A percentile compares a stretch with the other conserved stretches of the same genome.
Conservation (phyloP, 2,329 filamentous ascomycete species). For the Ascochyta rabiei region DNA sequence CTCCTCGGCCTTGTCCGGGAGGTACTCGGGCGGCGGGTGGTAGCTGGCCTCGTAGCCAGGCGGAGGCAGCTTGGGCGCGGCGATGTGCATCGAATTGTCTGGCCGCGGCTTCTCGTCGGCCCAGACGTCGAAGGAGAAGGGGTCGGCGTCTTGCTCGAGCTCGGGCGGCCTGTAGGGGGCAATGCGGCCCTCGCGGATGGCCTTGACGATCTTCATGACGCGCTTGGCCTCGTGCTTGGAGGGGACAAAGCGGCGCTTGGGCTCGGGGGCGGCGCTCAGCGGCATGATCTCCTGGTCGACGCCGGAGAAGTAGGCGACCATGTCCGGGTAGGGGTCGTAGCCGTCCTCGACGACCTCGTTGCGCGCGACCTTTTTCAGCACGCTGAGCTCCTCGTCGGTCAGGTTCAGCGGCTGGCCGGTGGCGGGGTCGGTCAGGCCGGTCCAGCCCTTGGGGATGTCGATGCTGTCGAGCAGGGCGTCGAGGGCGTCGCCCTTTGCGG, state of each 20-base stretch:
- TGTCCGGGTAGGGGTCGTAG: constrained; percentile 92
- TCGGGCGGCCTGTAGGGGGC: constrained; percentile 85
- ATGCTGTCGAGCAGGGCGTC: constrained; percentile 96
- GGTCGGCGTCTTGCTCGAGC: constrained; percentile 73
- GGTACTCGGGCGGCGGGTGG: constrained; percentile 92
- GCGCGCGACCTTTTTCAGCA: constrained; percentile 85
- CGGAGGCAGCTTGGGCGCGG: constrained; percentile 89
- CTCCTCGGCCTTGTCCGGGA: constrained; percentile 84
- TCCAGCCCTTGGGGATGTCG: constrained; percentile 96
- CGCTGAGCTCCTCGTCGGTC: constrained; percentile 84
- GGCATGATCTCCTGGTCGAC: constrained; percentile 87
- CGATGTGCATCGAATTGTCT: constrained; percentile 91
- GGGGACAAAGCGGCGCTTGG: constrained; percentile 92
- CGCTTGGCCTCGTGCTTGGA: constrained; percentile 97
- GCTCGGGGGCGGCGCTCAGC: constrained; percentile 89
- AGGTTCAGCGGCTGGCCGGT: constrained; percentile 93
- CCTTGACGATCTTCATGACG: constrained; percentile 95
- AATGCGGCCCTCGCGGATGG: constrained; percentile 92
- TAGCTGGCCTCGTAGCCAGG: constrained; percentile 96
- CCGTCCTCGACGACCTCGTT: constrained; percentile 86
- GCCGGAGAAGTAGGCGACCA: constrained; percentile 91
- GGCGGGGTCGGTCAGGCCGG: constrained; percentile 88
- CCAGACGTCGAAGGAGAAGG: constrained; percentile 88
- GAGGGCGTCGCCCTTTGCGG: constrained; percentile 89
- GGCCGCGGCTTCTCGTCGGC: constrained; percentile 84